These are phyloP conservation scores for Flaveria bidentis DNA, from an alignment of 129 eudicot species.

Conservation along the genomic window DNA sequence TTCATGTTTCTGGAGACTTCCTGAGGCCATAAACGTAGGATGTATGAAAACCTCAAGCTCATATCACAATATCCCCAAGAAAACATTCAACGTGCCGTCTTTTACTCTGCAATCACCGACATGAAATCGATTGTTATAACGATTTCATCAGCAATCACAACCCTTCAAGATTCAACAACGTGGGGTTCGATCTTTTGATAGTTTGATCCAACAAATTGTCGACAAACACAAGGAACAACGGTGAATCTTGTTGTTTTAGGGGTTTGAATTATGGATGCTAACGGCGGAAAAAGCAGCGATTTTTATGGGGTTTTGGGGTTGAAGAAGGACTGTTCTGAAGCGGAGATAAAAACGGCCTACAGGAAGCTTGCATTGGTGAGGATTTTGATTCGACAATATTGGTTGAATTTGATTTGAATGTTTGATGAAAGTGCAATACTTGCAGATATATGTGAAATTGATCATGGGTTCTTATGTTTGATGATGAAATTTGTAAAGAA, in stretches of 20 bases:
- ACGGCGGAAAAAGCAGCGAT: constrained; percentile 45
- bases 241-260: background rate
- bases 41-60: background rate
- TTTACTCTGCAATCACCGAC: background rate
- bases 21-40: constrained; percentile 17
- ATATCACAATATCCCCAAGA: background rate
- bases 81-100: constrained; percentile 12
- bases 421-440: background rate
- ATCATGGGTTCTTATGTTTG: no score
- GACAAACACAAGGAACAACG: background rate
- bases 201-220: constrained; percentile 15
- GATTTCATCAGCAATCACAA: background rate
- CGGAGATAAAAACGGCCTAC: constrained; percentile 72
- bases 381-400: background rate
- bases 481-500: background rate
- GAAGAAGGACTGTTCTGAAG: constrained; percentile 62
- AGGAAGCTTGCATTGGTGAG: constrained; percentile 89
- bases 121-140: background rate
- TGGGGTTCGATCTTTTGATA: background rate
- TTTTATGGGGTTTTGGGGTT: constrained; percentile 74
- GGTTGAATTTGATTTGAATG: background rate
- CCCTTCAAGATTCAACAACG: constrained; percentile 5
- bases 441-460: background rate
- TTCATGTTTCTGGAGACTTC: constrained; percentile 33
- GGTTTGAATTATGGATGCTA: constrained; percentile 44